phyloP scores from a whole-genome alignment of 352 stramenopile species.

The Phytophthora pistaciae region DNA sequence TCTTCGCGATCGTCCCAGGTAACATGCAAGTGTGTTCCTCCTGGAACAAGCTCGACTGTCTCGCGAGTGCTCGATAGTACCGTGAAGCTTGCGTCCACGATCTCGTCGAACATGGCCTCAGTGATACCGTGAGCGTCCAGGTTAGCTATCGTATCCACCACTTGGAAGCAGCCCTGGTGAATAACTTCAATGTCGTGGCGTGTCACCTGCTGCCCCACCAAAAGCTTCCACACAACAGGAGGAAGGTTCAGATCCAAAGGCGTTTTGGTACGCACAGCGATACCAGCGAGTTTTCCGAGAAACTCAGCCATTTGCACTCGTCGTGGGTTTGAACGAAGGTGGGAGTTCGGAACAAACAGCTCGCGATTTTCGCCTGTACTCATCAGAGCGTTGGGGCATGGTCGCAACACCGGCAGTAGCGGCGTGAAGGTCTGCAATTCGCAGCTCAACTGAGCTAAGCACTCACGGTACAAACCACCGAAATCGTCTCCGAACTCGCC shows the following conservation, averaged over 20 bases:
- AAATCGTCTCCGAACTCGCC: constrained; percentile 93
- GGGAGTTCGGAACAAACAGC: constrained; percentile 81
- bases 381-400: constrained; percentile 89
- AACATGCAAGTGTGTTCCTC: constrained; percentile 82
- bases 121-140: constrained; percentile 83
- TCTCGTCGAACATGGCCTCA: constrained; percentile 90
- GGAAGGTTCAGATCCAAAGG: constrained; percentile 93
- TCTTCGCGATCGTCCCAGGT: constrained; percentile 91
- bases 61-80: constrained; percentile 86
- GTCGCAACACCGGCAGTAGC: constrained; percentile 86
- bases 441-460: constrained; percentile 87
- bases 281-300: constrained; percentile 95
- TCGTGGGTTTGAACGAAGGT: constrained; percentile 55
- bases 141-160: constrained; percentile 91
- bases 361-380: constrained; percentile 92
- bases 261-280: constrained; percentile 94
- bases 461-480: constrained; percentile 91
- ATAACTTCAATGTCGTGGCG: constrained; percentile 87
- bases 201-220: constrained; percentile 84
- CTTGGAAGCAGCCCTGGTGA: constrained; percentile 87
- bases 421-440: constrained; percentile 82
- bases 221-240: constrained; percentile 93
- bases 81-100: constrained; percentile 92
- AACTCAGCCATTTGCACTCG: constrained; percentile 93
- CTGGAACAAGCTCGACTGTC: constrained; percentile 83